Percentiles rank a stretch among this genome's conserved stretches.
Evolutionary conservation across 495 filamentous ascomycete species (phyloP).

Genomic region (Aspergillus ostianus): DNA sequence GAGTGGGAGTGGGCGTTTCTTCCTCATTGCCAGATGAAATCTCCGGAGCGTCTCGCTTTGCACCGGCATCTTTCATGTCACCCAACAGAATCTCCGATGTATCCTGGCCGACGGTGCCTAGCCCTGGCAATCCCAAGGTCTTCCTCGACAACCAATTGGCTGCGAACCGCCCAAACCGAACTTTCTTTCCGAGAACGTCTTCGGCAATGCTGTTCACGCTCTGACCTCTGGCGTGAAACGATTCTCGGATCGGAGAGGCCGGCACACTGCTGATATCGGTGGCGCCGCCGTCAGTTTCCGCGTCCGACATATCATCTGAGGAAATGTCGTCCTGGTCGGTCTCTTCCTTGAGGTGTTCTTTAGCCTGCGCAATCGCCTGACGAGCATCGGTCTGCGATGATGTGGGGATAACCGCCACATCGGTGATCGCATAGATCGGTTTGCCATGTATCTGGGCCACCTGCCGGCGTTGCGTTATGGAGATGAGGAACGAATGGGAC

Average conservation of each 20-base stretch:
- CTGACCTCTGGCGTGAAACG: slow-evolving; percentile 19
- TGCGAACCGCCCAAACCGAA: slow-evolving; percentile 83
- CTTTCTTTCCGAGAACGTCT: slow-evolving; percentile 76
- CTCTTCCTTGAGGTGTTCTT: slow-evolving; percentile 38
- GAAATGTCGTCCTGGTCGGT: slow-evolving; percentile 26
- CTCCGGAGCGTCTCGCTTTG: slow-evolving; percentile 8
- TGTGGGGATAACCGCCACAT: slow-evolving; percentile 84
- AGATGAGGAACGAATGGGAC: slow-evolving; percentile 74
- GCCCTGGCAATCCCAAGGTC: slow-evolving; percentile 61
- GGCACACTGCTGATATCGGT: slow-evolving; percentile 35
- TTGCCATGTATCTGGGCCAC: slow-evolving; percentile 81
- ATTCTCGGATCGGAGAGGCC: slow-evolving; percentile 28
- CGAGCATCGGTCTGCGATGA: slow-evolving; percentile 71
- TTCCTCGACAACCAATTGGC: slow-evolving; percentile 84
- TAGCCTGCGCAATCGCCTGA: slow-evolving; percentile 64
- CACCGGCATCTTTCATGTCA: slow-evolving; percentile 16
- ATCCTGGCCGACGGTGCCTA: slow-evolving; percentile 30
- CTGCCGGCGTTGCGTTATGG: slow-evolving; percentile 78
- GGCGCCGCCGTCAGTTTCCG: slow-evolving; percentile 35
- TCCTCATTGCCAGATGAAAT: slow-evolving; percentile 18
- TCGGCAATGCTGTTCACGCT: slow-evolving; percentile 65
- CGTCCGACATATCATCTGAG: slow-evolving; percentile 36
- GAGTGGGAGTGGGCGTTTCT: slow-evolving; percentile 1
- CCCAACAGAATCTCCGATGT: slow-evolving; percentile 23
- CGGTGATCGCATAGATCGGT: slow-evolving; percentile 80